Base-by-base conservation (phyloP, 1,284 basidiomycete species). In the Ceratobasidium sp. region DNA sequence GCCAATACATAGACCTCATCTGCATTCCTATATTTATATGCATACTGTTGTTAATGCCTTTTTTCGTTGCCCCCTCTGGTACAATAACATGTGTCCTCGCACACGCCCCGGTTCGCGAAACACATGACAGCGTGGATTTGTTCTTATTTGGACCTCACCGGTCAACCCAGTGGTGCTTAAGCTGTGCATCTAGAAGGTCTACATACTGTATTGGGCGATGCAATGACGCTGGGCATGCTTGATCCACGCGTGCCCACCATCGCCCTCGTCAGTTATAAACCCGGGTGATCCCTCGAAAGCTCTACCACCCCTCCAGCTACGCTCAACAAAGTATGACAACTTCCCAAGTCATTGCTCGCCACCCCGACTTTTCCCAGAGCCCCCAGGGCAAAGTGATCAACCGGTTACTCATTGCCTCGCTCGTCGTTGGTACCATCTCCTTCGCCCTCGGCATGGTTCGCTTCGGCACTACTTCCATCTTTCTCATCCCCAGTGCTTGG, bases 51-150 rank as follows among this genome's bases (percentile, higher is more conserved):
- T 34, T 34, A 34, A 34, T 34, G 34, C 8, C 34, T 34, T 34
- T 34, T 34, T 8, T 34, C 8, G 34, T 34, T 34, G 34, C 2
- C 34, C 34, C 4, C 8, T 3, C 34, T 2, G 34, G 8, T 34
- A 34, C 2, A 34, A 34, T 34, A 34, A 8, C 8, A 34, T 34
- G 34, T 8, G 34, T 34, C n/a, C n/a, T n/a, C n/a, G n/a, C n/a
- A n/a, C n/a, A n/a, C n/a, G n/a, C 34, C 34, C 34, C 34, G 34
- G 34, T 34, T 8, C 34, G 34, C 8, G 34, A 34, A 34, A 34
- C 8, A 34, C 8, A n/a, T 82, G 65, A 84, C 79, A n/a, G 43
- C 77, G 8, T 34, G 34, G n/a, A n/a, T n/a, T n/a, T n/a, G n/a
- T n/a, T n/a, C n/a, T n/a, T n/a, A n/a, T 19, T 46, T 46, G 19